Conservation (phyloP, 257 asterid species). For the Plantago elongata region DNA sequence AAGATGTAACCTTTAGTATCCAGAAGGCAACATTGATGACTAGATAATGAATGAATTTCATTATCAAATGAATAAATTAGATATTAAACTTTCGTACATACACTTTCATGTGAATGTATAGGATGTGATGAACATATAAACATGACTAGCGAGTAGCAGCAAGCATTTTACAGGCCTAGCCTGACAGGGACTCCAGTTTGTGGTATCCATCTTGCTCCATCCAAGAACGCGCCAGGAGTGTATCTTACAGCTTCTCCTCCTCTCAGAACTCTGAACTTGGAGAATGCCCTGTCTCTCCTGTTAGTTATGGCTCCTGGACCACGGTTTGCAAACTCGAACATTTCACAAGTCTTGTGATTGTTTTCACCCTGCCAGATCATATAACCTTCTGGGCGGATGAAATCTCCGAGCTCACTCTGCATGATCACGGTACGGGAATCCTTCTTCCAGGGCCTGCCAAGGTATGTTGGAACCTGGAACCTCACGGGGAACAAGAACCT, state of each 20-base stretch:
- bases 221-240: conserved; percentile 21
- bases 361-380: conserved; percentile 29
- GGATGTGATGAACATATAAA: background rate
- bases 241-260: conserved; percentile 19
- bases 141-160: background rate
- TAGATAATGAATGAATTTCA: too few species aligned
- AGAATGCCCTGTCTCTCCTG: conserved; percentile 26
- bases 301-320: conserved; percentile 50
- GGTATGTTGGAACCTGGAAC: conserved; percentile 31
- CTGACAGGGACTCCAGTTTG: conserved; percentile 23
- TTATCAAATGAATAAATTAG: too few species aligned
- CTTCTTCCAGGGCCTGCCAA: conserved; percentile 59
- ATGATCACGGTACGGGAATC: conserved; percentile 42
- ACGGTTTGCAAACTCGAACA: conserved; percentile 44
- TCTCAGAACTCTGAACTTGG: conserved; percentile 13
- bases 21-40: too few species aligned
- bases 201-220: conserved; percentile 25
- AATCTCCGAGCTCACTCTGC: conserved; percentile 56
- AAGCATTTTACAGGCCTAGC: conserved; percentile 17
- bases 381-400: conserved; percentile 57
- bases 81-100: too few species aligned
- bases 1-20: too few species aligned
- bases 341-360: conserved; percentile 33
- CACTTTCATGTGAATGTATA: background rate
- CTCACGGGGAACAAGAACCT: conserved; percentile 20